Percentiles rank a stretch among this genome's conserved stretches.
Evolutionary conservation across 192 early-diverging fungal genomes (phyloP).

Genomic region (Rhizoclosmatium sp.): DNA sequence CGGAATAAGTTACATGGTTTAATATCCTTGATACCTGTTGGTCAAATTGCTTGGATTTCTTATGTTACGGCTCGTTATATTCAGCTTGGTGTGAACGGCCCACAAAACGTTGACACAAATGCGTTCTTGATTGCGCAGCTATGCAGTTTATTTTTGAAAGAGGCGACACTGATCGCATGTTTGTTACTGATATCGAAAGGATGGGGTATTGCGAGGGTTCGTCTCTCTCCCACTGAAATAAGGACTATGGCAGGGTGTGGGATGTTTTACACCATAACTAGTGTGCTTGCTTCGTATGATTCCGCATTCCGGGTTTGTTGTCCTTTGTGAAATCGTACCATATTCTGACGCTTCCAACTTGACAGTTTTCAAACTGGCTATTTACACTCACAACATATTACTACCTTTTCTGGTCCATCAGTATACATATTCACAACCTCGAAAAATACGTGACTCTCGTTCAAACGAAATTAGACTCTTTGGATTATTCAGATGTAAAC

Average conservation of each 20-base stretch:
- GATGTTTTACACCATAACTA: neutral
- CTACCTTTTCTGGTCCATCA: slow-evolving; percentile 10
- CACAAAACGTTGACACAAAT: too few relatives aligned
- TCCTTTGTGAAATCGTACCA: neutral
- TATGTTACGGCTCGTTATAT: slow-evolving; percentile 8
- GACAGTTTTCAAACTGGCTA: neutral
- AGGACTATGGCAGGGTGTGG: neutral
- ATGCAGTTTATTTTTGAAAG: neutral
- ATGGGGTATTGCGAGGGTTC: slow-evolving; percentile 1
- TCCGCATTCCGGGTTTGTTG: neutral
- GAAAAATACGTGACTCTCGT: neutral
- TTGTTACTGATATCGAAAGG: neutral
- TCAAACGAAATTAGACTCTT: slow-evolving; percentile 5
- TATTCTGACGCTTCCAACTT: neutral
- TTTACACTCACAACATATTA: slow-evolving; percentile 1
- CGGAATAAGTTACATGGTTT: slow-evolving; percentile 10
- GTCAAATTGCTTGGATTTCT: neutral
- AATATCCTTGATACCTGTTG: neutral
- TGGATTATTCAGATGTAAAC: neutral
- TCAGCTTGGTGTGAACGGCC: neutral
- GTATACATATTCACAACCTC: slow-evolving; percentile 5
- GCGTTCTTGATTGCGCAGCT: neutral
- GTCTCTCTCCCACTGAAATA: neutral
- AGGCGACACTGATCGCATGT: neutral
- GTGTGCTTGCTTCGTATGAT: neutral